Conservation (phyloP, 371 early-diverging fungal genomes). For the Mortierella sp. region DNA sequence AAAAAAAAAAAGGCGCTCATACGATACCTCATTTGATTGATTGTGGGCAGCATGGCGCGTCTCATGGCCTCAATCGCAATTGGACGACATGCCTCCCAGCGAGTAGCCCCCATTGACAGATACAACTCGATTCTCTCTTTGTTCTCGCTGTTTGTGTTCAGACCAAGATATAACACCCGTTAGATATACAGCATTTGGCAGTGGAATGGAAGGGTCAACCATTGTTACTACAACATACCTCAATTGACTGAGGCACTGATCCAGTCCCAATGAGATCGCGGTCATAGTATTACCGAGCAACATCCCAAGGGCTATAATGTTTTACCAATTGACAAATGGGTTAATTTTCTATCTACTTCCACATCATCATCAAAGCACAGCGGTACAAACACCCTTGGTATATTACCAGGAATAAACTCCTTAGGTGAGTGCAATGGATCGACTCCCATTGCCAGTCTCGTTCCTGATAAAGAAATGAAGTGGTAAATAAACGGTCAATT, state of each 20-base stretch:
- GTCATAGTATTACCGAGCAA: slow-evolving; percentile 89
- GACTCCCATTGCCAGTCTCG: slow-evolving; percentile 81
- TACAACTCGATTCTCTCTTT: slow-evolving; percentile 83
- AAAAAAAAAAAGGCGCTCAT: not conserved
- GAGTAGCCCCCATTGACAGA: slow-evolving; percentile 85
- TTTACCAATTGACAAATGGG: not conserved
- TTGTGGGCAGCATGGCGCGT: slow-evolving; percentile 84
- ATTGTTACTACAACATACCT: slow-evolving; percentile 27
- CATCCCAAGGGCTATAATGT: slow-evolving; percentile 76
- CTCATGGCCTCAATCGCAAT: slow-evolving; percentile 82
- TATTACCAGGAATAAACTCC: slow-evolving; percentile 85
- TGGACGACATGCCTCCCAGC: slow-evolving; percentile 88
- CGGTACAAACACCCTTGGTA: not conserved
- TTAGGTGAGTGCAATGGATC: slow-evolving; percentile 82
- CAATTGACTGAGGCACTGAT: slow-evolving; percentile 65
- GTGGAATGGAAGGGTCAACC: too few relatives aligned
- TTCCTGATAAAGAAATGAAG: slow-evolving; percentile 53
- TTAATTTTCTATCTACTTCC: not conserved
- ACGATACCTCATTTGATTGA: slow-evolving; percentile 81
- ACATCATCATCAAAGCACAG: not conserved
- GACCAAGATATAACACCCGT: not conserved
- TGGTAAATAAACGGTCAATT: not conserved
- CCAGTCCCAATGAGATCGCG: slow-evolving; percentile 85
- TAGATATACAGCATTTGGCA: not conserved
- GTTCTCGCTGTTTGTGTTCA: slow-evolving; percentile 61